Evolutionary conservation across 176 grass and related monocot species (phyloP).

Genomic region (Eremochloa ophiuroides): DNA sequence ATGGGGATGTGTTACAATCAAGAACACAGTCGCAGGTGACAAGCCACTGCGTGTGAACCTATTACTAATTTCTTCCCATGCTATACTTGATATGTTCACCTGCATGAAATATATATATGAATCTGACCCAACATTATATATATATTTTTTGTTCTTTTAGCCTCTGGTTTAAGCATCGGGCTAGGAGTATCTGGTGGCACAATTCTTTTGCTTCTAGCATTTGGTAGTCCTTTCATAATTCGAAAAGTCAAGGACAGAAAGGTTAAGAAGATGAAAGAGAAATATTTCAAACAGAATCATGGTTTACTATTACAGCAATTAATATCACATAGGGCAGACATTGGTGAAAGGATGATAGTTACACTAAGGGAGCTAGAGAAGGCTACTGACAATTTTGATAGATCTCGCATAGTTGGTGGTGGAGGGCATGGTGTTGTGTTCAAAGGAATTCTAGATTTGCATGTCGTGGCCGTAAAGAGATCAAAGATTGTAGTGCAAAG

Average conservation of each 20-base stretch:
- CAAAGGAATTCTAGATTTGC: conserved; percentile 41
- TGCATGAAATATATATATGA: too few relatives aligned
- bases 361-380: conserved; percentile 42
- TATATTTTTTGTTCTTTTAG: too few relatives aligned
- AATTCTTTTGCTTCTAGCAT: conserved; percentile 26
- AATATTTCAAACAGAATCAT: too few relatives aligned
- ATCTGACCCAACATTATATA: neutral
- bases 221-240: conserved; percentile 19
- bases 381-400: conserved; percentile 50
- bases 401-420: conserved; percentile 21
- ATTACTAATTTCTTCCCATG: neutral
- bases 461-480: conserved; percentile 54
- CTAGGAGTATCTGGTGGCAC: conserved; percentile 23
- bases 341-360: conserved; percentile 46
- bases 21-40: neutral
- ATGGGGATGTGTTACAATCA: conserved; percentile 4
- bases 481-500: conserved; percentile 45
- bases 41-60: neutral
- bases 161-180: conserved; percentile 35
- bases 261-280: conserved; percentile 16
- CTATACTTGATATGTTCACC: neutral
- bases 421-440: conserved; percentile 43
- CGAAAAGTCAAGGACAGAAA: conserved; percentile 26
- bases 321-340: conserved; percentile 29
- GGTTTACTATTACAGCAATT: too few relatives aligned